Base-by-base conservation (phyloP, 805 yeast species). In the Sugiyamaella mastotermitis region DNA sequence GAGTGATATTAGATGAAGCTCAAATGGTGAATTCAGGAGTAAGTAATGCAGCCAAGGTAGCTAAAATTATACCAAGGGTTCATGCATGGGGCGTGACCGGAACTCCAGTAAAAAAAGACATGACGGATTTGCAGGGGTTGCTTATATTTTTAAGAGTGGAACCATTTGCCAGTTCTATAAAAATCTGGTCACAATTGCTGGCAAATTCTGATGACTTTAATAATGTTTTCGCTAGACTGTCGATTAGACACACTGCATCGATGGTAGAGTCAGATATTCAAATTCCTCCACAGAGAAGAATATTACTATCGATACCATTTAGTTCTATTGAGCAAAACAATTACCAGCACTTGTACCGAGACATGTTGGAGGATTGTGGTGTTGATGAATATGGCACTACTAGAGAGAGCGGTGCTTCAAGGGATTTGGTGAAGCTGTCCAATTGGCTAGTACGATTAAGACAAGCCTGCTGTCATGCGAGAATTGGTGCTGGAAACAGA, bases 11-110 rank as follows among this genome's bases (percentile, higher is more conserved):
- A 26, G 98, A 92, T 62, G 98, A 92, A 57, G 97, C 85, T 1
- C 98, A 92, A 60, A 83, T 88, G 88, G 82, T 92, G 3, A 78
- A 85, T 5, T 71, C 74, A 3, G 80, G 80, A 16, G 69, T 76
- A 3, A 74, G 90, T 0, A 74, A 83, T 37, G 85, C 92, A 1
- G 86, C 95, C 15, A 77, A 74, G 40, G 83, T 87, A 40, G 86
- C 95, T 0, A 67, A 83, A 2, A 62, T 83, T 25, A 74, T 92
- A 18, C 90, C 95, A 3, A 68, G 95, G 37, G 73, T 76, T 32
- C 97, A 92, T 61, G 78, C 95, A 0, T 92, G 97, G 97, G 97
- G 95, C 11, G 96, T 88, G 0, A 84, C 95, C 1, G 98, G 98
- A 5, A 92, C 98, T 0, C 94, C 97, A 0, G 80, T 87, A 11